Base-by-base conservation (phyloP, 352 stramenopile genomes). In the Pythium angustatum region DNA sequence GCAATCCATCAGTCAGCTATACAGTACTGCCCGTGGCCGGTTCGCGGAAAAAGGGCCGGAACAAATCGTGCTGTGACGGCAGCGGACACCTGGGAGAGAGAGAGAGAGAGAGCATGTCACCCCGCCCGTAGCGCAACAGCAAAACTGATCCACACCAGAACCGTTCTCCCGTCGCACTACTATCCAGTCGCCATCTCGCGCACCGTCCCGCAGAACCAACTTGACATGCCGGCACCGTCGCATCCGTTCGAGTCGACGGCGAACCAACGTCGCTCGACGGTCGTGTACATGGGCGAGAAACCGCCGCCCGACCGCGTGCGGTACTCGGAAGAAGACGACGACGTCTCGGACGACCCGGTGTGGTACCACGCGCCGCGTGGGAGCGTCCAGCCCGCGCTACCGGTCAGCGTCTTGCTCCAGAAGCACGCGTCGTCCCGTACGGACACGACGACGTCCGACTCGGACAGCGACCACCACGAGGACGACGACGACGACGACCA, bases 281-380 rank as follows among this genome's bases (percentile, higher is more conserved):
- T 76, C 12, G 66, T 78, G 49, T 73, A 56, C 49, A 67, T 61
- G 50, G 55, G 60, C 59, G 54, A 63, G 43, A 51, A 61, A 19
- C 48, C 48, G 6, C 30, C 48, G 30, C 22, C n/a, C 10, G 56
- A 50, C 22, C 24, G 45, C 56, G 30, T 55, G 56, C 75, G 73
- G 38, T 73, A 69, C 56, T 64, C 54, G 38, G 62, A 76, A 44
- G 69, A 85, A 15, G 76, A 87, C 41, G 79, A 92, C 58, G 81
- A 89, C 43, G 76, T 81, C 41, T 87, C 76, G 58, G 81, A 89
- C 60, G 79, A 89, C 54, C 81, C 81, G 17, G 69, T 75, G 28
- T 91, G 83, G 83, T 90, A 89, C 79, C 78, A 76, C 45, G 83
- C 78, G 12, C 81, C 81, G 27, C 76, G 76, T 28, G 78, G 72